Evolutionary conservation across 106 monocot genomes (phyloP), one percentile per base, ranked within the genome.

Genomic region (Phalaenopsis aphrodite): DNA sequence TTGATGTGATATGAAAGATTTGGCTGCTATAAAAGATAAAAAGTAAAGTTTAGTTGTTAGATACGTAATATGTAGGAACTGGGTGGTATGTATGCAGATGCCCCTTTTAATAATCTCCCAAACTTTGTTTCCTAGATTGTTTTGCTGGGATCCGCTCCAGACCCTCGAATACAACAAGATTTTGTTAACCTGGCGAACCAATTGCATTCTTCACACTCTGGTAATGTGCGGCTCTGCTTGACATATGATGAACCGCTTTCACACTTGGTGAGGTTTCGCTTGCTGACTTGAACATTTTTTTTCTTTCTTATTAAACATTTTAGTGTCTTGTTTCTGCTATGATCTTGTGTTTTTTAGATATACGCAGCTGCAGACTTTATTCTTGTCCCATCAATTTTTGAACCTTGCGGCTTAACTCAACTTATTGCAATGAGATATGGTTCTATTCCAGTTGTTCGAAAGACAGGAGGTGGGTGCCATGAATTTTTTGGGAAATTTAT

Each of bases 381-480:
- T 79, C 86, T 98, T 56, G 98, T 98, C 84, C 98, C 98, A 57
- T 98, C 98, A 55, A 75, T 98, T 68, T 98, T 98, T 81, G 98
- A 98, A 79, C 98, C 98, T 17, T 98, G 98, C 79, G 98, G 98
- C 21, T 82, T 98, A 55, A 98, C 98, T 24, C 98, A 98, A 76
- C 90, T 98, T 58, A 88, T 84, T 39, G 98, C 98, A 15, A 98
- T 98, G 98, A 82, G 98, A 84, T 98, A 98, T 88, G 98, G 98
- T 8, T 87, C 98, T 74, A 91, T 98, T 75, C 98, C 98, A 23
- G 73, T 98, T 81, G 98, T 98, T 79, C 94, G 94, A 67, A 98
- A 86, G 88, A 98, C 98, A 68, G 98, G 98, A 91, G 98, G 98
- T 98, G 56, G 14, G 69, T 11, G 8, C 12, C 38, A 21, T 14